These are phyloP conservation scores for Tetrapyrgos nigripes DNA, from an alignment of 1,284 basidiomycete species.

Conservation along the genomic window DNA sequence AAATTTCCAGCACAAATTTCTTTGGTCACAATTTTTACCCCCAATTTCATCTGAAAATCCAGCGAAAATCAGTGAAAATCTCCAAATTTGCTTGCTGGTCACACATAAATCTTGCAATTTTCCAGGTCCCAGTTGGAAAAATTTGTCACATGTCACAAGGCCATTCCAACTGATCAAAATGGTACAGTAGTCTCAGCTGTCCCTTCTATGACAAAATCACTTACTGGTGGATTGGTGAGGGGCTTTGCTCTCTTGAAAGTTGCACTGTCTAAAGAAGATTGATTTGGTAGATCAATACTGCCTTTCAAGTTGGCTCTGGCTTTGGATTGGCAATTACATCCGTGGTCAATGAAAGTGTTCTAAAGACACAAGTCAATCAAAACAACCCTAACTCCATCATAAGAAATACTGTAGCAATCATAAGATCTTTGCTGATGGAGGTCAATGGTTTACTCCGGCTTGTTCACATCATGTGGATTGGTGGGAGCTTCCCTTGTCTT, in stretches of 20 bases:
- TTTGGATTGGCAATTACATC: constrained; percentile 10
- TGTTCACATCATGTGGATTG: constrained; percentile 7
- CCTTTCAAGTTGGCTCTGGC: constrained; percentile 8
- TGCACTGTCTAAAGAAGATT: too few species aligned
- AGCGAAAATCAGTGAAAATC: too few species aligned
- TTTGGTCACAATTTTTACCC: too few species aligned
- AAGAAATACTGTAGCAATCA: neutral
- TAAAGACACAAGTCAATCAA: constrained; percentile 1
- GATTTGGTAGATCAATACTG: constrained; percentile 3
- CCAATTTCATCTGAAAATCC: too few species aligned
- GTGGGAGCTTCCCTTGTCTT: constrained; percentile 1
- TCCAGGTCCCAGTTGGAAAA: too few species aligned
- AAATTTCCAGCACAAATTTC: too few species aligned
- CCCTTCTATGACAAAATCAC: constrained; percentile 12
- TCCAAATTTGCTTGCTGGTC: too few species aligned
- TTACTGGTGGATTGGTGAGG: constrained; percentile 16
- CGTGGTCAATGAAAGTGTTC: constrained; percentile 7
- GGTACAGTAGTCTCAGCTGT: constrained; percentile 17
- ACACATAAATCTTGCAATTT: too few species aligned
- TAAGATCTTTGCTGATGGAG: neutral
- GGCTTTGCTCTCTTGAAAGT: too few species aligned
- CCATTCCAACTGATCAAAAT: too few species aligned
- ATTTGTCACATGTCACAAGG: too few species aligned
- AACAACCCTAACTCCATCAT: constrained; percentile 4
- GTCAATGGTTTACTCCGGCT: neutral